Base-by-base conservation (phyloP, 257 asterid genomes). In the Craterostigma plantagineum region DNA sequence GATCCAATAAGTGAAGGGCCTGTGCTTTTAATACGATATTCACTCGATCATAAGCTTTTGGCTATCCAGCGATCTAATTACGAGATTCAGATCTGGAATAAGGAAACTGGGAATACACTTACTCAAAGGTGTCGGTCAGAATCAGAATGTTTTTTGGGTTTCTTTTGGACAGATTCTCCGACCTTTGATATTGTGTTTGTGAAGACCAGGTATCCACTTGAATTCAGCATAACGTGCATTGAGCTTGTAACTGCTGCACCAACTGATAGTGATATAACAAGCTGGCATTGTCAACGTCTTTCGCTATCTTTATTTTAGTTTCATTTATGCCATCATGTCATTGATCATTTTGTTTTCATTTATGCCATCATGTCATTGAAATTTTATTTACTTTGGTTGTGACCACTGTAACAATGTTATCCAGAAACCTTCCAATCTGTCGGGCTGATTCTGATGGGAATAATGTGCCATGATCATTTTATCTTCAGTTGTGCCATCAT, bases 81-180 rank as follows among this genome's bases (percentile, higher is more conserved):
- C 43, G 98, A 82, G 73, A 65, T 87, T 53, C 83, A 79, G 49
- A 74, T 87, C 43, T 75, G 75, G 86, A 79, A 72, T 55, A 79
- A 65, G 60, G 83, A 79, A 56, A 63, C 77, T 14, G 90, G 74
- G 43, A 70, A 71, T 60, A 61, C 65, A 38, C 45, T 53, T 51
- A 66, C 77, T 64, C 91, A 76, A 35, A 76, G 67, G 66, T 79
- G 91, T 58, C 71, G 77, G 59, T 33, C 76, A 16, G 86, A 74
- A 40, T 74, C 93, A 38, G 98, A 79, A 66, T 74, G 63, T 55
- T 68, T 87, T 57, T 76, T 87, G 58, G 98, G 95, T 16, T 79
- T 82, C 68, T 87, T 87, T 55, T 87, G 98, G 98, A 68, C 92
- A 14, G 98, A 87, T 58, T 70, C 79, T 65, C 77, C 86, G 1